phyloP scores from a whole-genome alignment of 176 grass and related monocot species.

The Eleusine indica region DNA sequence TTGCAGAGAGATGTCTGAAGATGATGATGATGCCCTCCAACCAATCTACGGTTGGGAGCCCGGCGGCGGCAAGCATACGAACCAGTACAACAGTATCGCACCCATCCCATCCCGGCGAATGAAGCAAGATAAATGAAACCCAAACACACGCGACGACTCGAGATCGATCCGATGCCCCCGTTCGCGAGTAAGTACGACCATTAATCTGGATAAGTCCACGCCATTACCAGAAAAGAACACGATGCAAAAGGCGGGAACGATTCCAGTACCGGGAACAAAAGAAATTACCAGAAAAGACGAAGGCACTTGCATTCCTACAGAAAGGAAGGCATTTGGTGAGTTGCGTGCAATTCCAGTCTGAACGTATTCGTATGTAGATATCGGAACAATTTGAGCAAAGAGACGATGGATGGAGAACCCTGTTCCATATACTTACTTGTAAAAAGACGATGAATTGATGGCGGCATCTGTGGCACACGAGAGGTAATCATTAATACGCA shows the following conservation, averaged over 20 bases:
- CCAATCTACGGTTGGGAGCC: not conserved
- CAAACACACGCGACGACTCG: not conserved
- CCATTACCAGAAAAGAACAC: not conserved
- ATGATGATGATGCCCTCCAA: not conserved
- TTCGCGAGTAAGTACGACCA: not conserved
- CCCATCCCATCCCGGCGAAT: not conserved
- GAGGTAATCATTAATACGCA: not conserved
- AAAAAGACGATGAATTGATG: not conserved
- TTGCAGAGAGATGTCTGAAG: not conserved
- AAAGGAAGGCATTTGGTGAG: not conserved
- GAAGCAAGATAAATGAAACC: not conserved
- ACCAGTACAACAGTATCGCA: not conserved
- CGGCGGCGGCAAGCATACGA: slow-evolving; percentile 8
- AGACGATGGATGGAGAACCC: not conserved
- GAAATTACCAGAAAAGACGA: not conserved
- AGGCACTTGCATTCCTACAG: not conserved
- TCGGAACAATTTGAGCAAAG: not conserved
- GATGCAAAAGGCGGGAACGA: too few relatives aligned
- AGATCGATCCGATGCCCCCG: not conserved
- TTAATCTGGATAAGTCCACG: too few relatives aligned
- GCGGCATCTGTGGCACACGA: not conserved
- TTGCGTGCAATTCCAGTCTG: not conserved
- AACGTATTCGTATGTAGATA: not conserved
- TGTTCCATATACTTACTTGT: not conserved
- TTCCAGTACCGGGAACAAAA: too few relatives aligned